Evolutionary conservation across 495 filamentous ascomycete species (phyloP).

Genomic region (Alectoria sarmentosa): DNA sequence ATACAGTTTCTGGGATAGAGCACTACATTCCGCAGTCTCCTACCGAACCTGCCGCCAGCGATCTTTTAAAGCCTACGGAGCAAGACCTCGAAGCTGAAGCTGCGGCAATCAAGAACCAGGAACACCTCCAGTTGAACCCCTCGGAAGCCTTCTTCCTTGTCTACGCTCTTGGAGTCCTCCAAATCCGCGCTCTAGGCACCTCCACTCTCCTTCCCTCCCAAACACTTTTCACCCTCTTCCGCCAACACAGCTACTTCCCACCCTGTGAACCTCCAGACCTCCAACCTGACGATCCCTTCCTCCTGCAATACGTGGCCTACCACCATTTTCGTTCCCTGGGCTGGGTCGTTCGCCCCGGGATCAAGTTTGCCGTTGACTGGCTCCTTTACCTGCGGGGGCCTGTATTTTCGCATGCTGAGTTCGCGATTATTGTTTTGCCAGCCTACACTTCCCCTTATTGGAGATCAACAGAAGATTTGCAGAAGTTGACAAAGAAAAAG

Average conservation of each 20-base stretch:
- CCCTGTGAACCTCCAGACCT: conserved; percentile 34
- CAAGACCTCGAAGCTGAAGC: conserved; percentile 20
- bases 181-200: conserved; percentile 52
- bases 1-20: not conserved
- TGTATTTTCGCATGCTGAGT: conserved; percentile 90
- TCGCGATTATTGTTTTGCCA: conserved; percentile 76
- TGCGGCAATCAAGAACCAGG: conserved; percentile 57
- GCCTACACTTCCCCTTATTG: conserved; percentile 73
- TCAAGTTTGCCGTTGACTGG: conserved; percentile 94
- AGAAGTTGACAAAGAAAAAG: conserved; percentile 40
- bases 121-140: conserved; percentile 81
- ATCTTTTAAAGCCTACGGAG: not conserved
- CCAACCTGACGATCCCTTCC: conserved; percentile 71
- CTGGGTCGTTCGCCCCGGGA: conserved; percentile 89
- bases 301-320: conserved; percentile 80
- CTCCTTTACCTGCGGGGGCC: conserved; percentile 93
- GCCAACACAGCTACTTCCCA: conserved; percentile 63
- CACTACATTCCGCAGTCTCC: not conserved
- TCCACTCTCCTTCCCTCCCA: conserved; percentile 34
- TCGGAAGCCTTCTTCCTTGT: conserved; percentile 91
- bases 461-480: conserved; percentile 46
- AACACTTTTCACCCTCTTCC: conserved; percentile 55
- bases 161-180: conserved; percentile 74
- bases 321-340: conserved; percentile 96
- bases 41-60: not conserved